phyloP scores from a whole-genome alignment of 139 green algal species.

The Micromonas commoda region DNA sequence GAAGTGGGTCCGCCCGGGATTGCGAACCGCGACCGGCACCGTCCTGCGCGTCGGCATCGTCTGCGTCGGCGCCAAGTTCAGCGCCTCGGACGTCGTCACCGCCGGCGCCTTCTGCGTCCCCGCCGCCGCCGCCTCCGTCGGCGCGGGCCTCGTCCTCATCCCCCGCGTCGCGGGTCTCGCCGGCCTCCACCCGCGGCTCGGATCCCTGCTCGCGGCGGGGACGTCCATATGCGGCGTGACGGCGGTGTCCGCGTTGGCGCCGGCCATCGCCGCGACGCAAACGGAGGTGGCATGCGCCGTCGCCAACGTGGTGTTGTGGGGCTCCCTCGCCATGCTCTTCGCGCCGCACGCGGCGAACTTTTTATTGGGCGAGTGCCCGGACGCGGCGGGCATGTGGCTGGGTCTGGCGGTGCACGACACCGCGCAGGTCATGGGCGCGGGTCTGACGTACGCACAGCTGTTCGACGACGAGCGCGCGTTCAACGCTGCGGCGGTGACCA shows the following conservation, averaged over 20 bases:
- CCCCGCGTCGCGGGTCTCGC: neutral
- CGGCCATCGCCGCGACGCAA: slow-evolving; percentile 34
- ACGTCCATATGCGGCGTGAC: slow-evolving; percentile 35
- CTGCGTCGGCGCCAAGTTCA: slow-evolving; percentile 32
- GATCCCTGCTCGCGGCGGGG: slow-evolving; percentile 23
- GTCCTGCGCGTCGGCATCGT: slow-evolving; percentile 28
- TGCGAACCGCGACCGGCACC: neutral
- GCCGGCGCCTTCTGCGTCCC: slow-evolving; percentile 4
- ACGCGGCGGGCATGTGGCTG: slow-evolving; percentile 30
- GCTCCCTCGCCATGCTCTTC: slow-evolving; percentile 31
- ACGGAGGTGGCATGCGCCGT: slow-evolving; percentile 29
- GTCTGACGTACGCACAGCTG: slow-evolving; percentile 26
- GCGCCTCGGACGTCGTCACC: slow-evolving; percentile 3
- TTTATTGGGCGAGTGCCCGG: slow-evolving; percentile 1
- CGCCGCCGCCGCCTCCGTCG: slow-evolving; percentile 2
- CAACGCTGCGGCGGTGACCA: slow-evolving; percentile 25
- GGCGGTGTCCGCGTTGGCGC: slow-evolving; percentile 27
- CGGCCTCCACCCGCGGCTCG: slow-evolving; percentile 8
- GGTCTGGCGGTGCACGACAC: slow-evolving; percentile 37
- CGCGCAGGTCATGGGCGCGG: slow-evolving; percentile 31
- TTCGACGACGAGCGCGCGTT: slow-evolving; percentile 32
- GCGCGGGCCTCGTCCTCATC: slow-evolving; percentile 22
- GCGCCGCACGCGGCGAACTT: slow-evolving; percentile 15
- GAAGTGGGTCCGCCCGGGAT: neutral
- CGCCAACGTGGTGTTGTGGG: slow-evolving; percentile 37